Percentiles rank a stretch among this genome's conserved stretches.
Conservation (phyloP, 208 protist genomes). For the Trypanosomatidae sp. region DNA sequence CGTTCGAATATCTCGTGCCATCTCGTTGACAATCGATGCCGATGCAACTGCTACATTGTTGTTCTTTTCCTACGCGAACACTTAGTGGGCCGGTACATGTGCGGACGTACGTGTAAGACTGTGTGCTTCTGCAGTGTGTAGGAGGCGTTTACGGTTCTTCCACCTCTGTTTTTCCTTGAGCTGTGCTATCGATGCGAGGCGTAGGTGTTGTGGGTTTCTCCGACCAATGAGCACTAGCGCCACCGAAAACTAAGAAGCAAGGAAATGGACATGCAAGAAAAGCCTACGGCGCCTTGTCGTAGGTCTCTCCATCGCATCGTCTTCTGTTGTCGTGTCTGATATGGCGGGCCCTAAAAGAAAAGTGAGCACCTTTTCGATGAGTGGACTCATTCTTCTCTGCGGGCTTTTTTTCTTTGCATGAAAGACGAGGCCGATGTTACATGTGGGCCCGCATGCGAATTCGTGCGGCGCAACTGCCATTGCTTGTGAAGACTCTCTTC, state of each 20-base stretch:
- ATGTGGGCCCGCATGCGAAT: neutral
- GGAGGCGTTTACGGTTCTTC: neutral
- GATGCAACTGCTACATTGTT: neutral
- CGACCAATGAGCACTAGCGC: neutral
- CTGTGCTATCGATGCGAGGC: neutral
- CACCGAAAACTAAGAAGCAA: too few species aligned
- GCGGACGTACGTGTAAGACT: neutral
- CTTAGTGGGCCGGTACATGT: neutral
- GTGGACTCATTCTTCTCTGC: neutral
- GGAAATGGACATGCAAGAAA: neutral
- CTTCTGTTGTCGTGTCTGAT: neutral
- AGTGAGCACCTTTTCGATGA: neutral
- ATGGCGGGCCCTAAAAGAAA: neutral
- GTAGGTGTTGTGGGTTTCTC: neutral
- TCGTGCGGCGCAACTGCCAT: neutral
- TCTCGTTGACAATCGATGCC: too few species aligned
- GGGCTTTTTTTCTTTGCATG: neutral
- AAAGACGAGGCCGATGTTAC: neutral
- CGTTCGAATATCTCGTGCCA: constrained; percentile 19
- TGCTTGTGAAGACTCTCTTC: neutral
- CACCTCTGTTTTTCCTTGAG: neutral
- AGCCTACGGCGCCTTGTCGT: neutral
- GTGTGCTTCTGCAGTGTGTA: neutral
- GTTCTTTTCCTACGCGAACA: neutral
- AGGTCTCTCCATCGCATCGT: neutral